phyloP scores from a whole-genome alignment of 768 basidiomycete species.

The Tulasnella sp. region DNA sequence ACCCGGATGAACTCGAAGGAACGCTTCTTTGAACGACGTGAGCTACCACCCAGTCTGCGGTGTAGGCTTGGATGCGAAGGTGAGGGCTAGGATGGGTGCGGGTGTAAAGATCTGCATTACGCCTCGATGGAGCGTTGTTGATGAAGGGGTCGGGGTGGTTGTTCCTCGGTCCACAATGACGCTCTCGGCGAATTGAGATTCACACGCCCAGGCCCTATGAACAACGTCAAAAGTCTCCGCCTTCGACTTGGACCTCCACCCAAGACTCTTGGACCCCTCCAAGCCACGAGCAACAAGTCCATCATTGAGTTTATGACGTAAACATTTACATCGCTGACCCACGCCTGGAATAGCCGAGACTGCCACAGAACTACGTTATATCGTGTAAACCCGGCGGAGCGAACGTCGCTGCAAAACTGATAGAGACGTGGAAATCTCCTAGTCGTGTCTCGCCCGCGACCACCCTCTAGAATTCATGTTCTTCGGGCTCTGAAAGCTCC shows the following conservation, averaged over 20 bases:
- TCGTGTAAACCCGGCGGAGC: too few relatives aligned
- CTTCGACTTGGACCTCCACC: background rate
- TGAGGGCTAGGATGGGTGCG: background rate
- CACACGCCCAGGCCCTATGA: background rate
- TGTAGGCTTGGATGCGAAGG: background rate
- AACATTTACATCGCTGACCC: too few relatives aligned
- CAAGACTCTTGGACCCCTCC: background rate
- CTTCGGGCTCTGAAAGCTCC: too few relatives aligned
- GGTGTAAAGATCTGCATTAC: background rate
- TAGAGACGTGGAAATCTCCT: too few relatives aligned
- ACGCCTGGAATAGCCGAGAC: too few relatives aligned
- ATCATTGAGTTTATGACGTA: too few relatives aligned
- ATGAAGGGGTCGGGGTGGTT: background rate
- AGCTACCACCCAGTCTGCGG: background rate
- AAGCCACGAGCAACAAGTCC: too few relatives aligned
- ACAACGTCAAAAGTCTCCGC: constrained; percentile 1
- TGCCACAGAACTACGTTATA: too few relatives aligned
- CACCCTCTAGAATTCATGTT: too few relatives aligned
- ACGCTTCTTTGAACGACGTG: background rate
- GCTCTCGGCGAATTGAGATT: background rate
- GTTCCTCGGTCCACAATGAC: constrained; percentile 8
- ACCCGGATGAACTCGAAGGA: background rate
- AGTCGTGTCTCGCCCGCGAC: too few relatives aligned
- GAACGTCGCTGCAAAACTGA: too few relatives aligned
- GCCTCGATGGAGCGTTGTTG: background rate